Evolutionary conservation across 73 alveolate species (phyloP), one percentile per base, ranked within the genome.

Genomic region (Paramecium bursaria): DNA sequence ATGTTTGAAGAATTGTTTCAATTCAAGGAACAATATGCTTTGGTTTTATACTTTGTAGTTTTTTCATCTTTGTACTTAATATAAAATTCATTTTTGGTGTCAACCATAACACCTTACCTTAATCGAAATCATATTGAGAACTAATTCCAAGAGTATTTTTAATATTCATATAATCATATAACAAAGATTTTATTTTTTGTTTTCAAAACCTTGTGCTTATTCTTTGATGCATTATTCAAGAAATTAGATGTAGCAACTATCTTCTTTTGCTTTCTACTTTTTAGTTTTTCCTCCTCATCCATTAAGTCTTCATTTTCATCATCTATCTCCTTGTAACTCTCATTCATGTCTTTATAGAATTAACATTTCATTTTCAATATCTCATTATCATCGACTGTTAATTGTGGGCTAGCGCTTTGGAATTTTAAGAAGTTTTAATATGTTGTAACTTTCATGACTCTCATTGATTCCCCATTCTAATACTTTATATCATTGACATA

Each of bases 101-200:
- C n/a, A n/a, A n/a, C n/a, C n/a, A n/a, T n/a, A n/a, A n/a, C n/a
- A n/a, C n/a, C n/a, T n/a, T n/a, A n/a, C n/a, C n/a, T n/a, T n/a
- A n/a, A n/a, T n/a, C n/a, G n/a, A n/a, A n/a, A n/a, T n/a, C n/a
- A n/a, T n/a, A n/a, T n/a, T n/a, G n/a, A n/a, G n/a, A n/a, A n/a
- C n/a, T n/a, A n/a, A n/a, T n/a, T n/a, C n/a, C n/a, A n/a, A n/a
- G n/a, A n/a, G n/a, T n/a, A n/a, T n/a, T n/a, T n/a, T n/a, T n/a
- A n/a, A n/a, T n/a, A n/a, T n/a, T n/a, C n/a, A 57, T 25, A 25
- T 25, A 50, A 29, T 57, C 76, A 57, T 9, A 57, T 50, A 26
- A 57, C 76, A 57, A 57, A 57, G 17, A 57, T 29, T 50, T 57
- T 57, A 25, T 57, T 57, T 57, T 57, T 57, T 29, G 76, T 57